These are phyloP conservation scores for Amylocarpus encephaloides DNA, from an alignment of 2,329 filamentous ascomycete species.

Conservation along the genomic window DNA sequence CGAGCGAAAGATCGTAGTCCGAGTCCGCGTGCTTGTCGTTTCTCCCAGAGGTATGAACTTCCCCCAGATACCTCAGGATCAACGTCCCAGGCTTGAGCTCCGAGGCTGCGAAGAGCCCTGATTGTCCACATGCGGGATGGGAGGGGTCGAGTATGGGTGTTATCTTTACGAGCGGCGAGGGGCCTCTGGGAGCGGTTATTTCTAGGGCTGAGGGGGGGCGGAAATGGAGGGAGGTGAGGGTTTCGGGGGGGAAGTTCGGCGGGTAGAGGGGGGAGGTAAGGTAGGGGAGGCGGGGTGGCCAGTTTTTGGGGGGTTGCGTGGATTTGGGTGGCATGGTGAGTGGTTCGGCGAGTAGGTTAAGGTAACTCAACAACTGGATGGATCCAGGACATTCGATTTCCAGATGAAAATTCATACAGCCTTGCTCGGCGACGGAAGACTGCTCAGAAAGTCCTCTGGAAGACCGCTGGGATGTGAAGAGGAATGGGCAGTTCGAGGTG, in stretches of 20 bases:
- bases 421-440: no score
- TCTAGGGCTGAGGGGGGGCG: conserved; percentile 22
- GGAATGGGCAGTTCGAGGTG: no score
- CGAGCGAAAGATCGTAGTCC: conserved; percentile 61
- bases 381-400: no score
- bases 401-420: neutral
- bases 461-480: no score
- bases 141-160: conserved; percentile 41
- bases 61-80: conserved; percentile 56
- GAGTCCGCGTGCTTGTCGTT: conserved; percentile 36
- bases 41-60: conserved; percentile 41
- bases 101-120: conserved; percentile 53
- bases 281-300: conserved; percentile 49
- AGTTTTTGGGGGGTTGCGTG: conserved; percentile 44
- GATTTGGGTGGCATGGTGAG: conserved; percentile 1
- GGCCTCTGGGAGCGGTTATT: conserved; percentile 33
- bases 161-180: conserved; percentile 48
- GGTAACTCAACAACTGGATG: neutral
- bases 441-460: no score
- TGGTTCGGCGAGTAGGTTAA: neutral
- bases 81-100: conserved; percentile 48
- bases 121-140: conserved; percentile 54
- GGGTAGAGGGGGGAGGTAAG: conserved; percentile 44
- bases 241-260: conserved; percentile 29
- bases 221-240: conserved; percentile 19